Conservation (phyloP, 208 protist genomes). For the Kentomonas sorsogonicus region DNA sequence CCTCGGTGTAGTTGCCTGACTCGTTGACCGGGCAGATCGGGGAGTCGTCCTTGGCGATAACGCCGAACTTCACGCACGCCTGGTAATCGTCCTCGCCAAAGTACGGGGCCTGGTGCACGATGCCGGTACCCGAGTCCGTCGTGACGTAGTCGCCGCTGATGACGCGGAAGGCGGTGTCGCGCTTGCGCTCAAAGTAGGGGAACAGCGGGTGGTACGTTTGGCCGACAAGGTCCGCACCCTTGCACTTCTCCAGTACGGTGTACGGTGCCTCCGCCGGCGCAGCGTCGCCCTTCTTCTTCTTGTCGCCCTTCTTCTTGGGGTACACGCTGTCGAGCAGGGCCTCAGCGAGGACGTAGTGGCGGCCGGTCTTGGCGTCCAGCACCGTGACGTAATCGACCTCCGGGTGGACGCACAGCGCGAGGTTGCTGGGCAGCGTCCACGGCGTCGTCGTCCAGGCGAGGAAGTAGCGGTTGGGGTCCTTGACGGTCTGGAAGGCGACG, state of each 20-base stretch:
- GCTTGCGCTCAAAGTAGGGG: slow-evolving; percentile 89
- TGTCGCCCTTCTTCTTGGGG: slow-evolving; percentile 54
- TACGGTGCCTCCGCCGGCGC: slow-evolving; percentile 35
- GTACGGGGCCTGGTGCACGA: slow-evolving; percentile 98
- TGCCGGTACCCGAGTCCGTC: slow-evolving; percentile 97
- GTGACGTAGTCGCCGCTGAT: slow-evolving; percentile 97
- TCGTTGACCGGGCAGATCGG: slow-evolving; percentile 98
- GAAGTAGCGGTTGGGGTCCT: slow-evolving; percentile 83
- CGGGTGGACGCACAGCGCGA: slow-evolving; percentile 98
- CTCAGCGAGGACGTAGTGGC: slow-evolving; percentile 86
- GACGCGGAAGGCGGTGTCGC: slow-evolving; percentile 89
- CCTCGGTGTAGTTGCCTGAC: slow-evolving; percentile 94
- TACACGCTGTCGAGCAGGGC: slow-evolving; percentile 68
- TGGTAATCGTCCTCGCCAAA: slow-evolving; percentile 99
- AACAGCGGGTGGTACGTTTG: slow-evolving; percentile 96
- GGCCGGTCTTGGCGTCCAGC: slow-evolving; percentile 75
- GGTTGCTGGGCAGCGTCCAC: slow-evolving; percentile 99
- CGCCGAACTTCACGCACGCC: slow-evolving; percentile 91
- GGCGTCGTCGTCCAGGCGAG: slow-evolving; percentile 99
- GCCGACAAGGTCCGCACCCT: slow-evolving; percentile 89
- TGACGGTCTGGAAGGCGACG: slow-evolving; percentile 86
- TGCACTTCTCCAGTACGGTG: slow-evolving; percentile 75
- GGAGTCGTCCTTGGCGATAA: slow-evolving; percentile 85
- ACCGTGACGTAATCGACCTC: slow-evolving; percentile 98
- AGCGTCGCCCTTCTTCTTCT: slow-evolving; percentile 25